Evolutionary conservation across 129 eudicot species (phyloP), one percentile per base, ranked within the genome.

Genomic region (Sambucus nigra): DNA sequence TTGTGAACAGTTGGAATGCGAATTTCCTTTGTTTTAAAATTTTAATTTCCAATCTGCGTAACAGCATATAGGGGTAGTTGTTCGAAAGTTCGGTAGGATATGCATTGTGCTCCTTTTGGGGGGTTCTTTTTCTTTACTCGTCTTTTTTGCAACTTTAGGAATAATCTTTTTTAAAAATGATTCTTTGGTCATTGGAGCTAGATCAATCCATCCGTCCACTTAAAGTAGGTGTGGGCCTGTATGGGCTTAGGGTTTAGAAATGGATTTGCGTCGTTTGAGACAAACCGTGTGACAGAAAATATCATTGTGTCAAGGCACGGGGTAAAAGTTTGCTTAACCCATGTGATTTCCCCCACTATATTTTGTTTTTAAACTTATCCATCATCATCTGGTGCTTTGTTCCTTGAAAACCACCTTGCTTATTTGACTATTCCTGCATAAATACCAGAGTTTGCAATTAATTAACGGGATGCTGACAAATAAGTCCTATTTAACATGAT

Each of bases 251-350:
- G 29, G 56, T 45, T 49, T 17, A 24, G 63, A 11, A 29, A 65
- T 55, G 61, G 67, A 48, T 20, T 66, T 70, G 74, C 76, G 61
- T 61, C 63, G 71, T 63, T 13, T 52, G 62, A 59, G 74, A 40
- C 70, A 72, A 75, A 72, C 81, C 78, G 72, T 74, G 77, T 66
- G 57, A 10, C 67, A 38, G 81, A 73, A 55, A 65, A 65, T 60
- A 70, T 82, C 69, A 78, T 82, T 60, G 63, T 57, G 42, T 10
- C 53, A 55, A 59, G 65, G 79, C 79, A 65, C 64, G 73, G 60
- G 76, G 57, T 59, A 59, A 82, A 82, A 82, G 81, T 42, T 27
- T 25, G 41, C 57, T 27, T 13, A 25, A 15, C 12, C 7, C 71
- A 55, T 65, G 57, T 56, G 71, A 22, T 46, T 56, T 64, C 47